A percentile compares a stretch with the other conserved stretches of the same genome.
Evolutionary conservation across 2,329 filamentous ascomycete genomes (phyloP).

Genomic region (Cordyceps pruinosa): DNA sequence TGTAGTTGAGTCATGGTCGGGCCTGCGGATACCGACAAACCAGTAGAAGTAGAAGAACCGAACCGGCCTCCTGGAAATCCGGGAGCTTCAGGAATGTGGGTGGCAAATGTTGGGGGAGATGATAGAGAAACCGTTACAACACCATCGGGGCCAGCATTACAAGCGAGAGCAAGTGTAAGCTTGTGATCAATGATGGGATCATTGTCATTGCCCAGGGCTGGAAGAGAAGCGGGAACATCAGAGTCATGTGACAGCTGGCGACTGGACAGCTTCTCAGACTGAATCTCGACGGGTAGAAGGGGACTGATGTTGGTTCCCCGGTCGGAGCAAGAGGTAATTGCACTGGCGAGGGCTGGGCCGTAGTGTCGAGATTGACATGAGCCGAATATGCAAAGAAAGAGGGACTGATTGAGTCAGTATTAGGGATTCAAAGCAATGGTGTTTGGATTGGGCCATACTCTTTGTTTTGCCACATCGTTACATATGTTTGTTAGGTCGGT

Average conservation of each 20-base stretch:
- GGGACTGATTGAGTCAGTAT: slow-evolving; percentile 17
- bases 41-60: neutral
- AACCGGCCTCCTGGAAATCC: neutral
- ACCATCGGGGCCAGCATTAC: slow-evolving; percentile 26
- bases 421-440: no score
- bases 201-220: slow-evolving; percentile 12
- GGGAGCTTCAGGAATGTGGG: neutral
- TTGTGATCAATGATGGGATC: slow-evolving; percentile 16
- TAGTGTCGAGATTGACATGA: slow-evolving; percentile 24
- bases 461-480: slow-evolving; percentile 19
- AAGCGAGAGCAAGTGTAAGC: slow-evolving; percentile 22
- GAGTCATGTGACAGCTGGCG: slow-evolving; percentile 10
- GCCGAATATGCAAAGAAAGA: slow-evolving; percentile 26
- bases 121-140: slow-evolving; percentile 25
- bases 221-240: slow-evolving; percentile 2
- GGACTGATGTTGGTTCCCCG: slow-evolving; percentile 22
- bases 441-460: slow-evolving; percentile 16
- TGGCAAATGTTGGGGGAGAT: slow-evolving; percentile 14
- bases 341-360: slow-evolving; percentile 23
- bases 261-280: slow-evolving; percentile 12
- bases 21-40: neutral
- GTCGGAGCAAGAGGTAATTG: slow-evolving; percentile 22
- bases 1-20: slow-evolving; percentile 5
- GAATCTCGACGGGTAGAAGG: slow-evolving; percentile 26
- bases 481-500: slow-evolving; percentile 17